These are phyloP conservation scores for Mycosphaerella sp. DNA, from an alignment of 2,329 filamentous ascomycete genomes.

Conservation along the genomic window DNA sequence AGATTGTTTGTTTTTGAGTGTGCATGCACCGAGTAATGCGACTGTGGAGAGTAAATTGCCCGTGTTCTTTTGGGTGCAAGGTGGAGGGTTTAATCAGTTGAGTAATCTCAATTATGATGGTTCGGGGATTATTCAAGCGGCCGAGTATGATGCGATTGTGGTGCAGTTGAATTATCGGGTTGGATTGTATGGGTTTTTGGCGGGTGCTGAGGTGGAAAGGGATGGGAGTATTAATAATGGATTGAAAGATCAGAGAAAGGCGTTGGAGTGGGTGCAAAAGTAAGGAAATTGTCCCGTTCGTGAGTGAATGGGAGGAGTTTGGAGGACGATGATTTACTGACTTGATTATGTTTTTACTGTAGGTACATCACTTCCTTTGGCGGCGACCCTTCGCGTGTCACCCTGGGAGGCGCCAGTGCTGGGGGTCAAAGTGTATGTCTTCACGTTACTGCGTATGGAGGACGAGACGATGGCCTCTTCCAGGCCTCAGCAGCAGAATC, in stretches of 20 bases:
- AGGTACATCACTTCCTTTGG: constrained; percentile 59
- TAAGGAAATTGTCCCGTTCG: no score
- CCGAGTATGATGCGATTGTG: constrained; percentile 56
- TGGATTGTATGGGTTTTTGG: constrained; percentile 65
- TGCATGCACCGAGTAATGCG: constrained; percentile 54
- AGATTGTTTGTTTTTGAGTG: constrained; percentile 64
- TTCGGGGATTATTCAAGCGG: constrained; percentile 53
- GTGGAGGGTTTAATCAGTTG: constrained; percentile 44
- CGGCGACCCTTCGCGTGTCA: constrained; percentile 61
- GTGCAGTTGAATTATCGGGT: constrained; percentile 73
- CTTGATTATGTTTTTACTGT: no score
- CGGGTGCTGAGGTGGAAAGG: constrained; percentile 45
- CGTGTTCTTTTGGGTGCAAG: constrained; percentile 60
- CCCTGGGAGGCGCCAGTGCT: constrained; percentile 62
- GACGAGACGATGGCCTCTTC: constrained; percentile 45
- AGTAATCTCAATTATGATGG: constrained; percentile 51
- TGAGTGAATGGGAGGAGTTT: no score
- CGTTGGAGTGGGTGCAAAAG: constrained; percentile 61
- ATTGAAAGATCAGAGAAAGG: constrained; percentile 62
- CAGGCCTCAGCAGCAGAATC: constrained; percentile 50
- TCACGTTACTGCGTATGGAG: constrained; percentile 53
- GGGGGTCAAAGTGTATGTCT: constrained; percentile 60
- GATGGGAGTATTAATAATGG: constrained; percentile 59
- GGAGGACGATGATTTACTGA: no score
- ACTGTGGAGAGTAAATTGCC: constrained; percentile 51